phyloP scores from a whole-genome alignment of 441 rosid species.

The Brassica balearica region DNA sequence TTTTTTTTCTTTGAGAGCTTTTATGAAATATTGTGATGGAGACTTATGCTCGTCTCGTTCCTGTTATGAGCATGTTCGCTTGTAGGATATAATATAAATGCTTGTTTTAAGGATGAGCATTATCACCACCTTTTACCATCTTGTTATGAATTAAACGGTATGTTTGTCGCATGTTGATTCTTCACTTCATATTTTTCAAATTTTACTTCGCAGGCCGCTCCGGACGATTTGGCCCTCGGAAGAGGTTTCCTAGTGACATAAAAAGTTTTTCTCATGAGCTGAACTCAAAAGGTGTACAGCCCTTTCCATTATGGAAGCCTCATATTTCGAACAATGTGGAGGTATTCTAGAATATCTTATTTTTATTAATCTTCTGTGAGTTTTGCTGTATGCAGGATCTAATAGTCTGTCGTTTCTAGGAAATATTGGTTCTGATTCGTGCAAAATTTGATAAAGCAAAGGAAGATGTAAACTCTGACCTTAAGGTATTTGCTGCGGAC shows the following conservation, averaged over 20 bases:
- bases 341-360: constrained; percentile 54
- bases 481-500: constrained; percentile 94
- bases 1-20: background rate
- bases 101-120: background rate
- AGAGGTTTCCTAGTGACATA: constrained; percentile 89
- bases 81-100: constrained; percentile 12
- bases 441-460: constrained; percentile 95
- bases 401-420: constrained; percentile 58
- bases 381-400: constrained; percentile 33
- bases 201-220: constrained; percentile 55
- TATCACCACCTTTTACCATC: constrained; percentile 8
- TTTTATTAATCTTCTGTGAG: constrained; percentile 18
- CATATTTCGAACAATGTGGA: constrained; percentile 83
- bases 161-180: constrained; percentile 1
- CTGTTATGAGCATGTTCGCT: constrained; percentile 29
- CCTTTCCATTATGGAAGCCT: constrained; percentile 94
- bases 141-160: background rate
- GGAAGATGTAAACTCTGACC: constrained; percentile 98
- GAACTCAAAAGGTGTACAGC: constrained; percentile 95
- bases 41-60: constrained; percentile 9
- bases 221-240: constrained; percentile 55
- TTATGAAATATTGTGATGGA: constrained; percentile 11
- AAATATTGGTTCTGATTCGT: constrained; percentile 74
- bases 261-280: constrained; percentile 98
- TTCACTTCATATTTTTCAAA: constrained; percentile 26